A percentile compares a stretch with the other conserved stretches of the same genome.
Evolutionary conservation across 2,329 filamentous ascomycete species (phyloP).

Genomic region (Pseudophaeomoniella oleicola): DNA sequence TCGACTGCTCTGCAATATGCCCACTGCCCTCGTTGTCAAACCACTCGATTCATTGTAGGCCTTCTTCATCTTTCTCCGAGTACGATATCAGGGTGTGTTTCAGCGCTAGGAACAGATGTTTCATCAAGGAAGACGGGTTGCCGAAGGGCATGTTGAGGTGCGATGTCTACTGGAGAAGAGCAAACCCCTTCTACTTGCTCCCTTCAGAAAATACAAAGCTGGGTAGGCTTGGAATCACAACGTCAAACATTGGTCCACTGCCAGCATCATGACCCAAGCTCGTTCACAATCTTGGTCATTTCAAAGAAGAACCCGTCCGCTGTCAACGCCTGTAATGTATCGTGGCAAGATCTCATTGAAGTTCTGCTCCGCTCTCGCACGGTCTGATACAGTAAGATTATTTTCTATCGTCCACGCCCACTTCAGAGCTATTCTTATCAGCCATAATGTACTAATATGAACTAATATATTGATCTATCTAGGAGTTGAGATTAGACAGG

Average conservation of each 20-base stretch:
- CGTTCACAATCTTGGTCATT: too few relatives aligned
- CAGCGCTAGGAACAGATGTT: constrained; percentile 40
- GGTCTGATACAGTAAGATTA: too few relatives aligned
- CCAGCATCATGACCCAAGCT: constrained; percentile 15
- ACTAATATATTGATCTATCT: too few relatives aligned
- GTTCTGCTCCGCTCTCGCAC: too few relatives aligned
- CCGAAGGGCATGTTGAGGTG: constrained; percentile 47
- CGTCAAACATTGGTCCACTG: constrained; percentile 32
- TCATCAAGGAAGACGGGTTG: constrained; percentile 32
- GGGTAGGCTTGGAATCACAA: constrained; percentile 37
- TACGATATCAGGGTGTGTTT: constrained; percentile 41
- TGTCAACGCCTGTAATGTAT: too few relatives aligned
- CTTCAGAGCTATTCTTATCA: too few relatives aligned
- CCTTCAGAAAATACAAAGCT: constrained; percentile 39
- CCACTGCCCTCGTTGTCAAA: constrained; percentile 24
- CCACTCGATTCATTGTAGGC: constrained; percentile 38
- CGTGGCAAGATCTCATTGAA: too few relatives aligned
- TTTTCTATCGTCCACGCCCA: too few relatives aligned
- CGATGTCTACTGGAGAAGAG: constrained; percentile 43
- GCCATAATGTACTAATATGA: too few relatives aligned
- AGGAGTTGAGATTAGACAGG: too few relatives aligned
- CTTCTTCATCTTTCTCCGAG: constrained; percentile 33
- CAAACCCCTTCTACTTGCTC: constrained; percentile 39
- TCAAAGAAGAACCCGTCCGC: too few relatives aligned
- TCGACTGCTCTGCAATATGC: constrained; percentile 34